phyloP scores from a whole-genome alignment of 2,329 filamentous ascomycete species.

The Trichoderma semiorbis region DNA sequence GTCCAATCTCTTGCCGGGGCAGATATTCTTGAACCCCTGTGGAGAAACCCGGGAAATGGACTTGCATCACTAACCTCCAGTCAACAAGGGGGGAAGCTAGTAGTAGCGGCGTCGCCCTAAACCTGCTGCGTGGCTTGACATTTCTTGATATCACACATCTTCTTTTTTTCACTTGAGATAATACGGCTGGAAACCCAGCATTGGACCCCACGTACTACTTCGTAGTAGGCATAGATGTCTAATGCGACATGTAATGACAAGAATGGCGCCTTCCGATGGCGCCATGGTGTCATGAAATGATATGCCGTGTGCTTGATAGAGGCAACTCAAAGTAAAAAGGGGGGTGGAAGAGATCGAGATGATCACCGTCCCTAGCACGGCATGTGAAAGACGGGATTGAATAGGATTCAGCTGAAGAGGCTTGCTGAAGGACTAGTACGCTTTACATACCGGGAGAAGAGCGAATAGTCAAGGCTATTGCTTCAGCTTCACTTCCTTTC shows the following conservation, averaged over 20 bases:
- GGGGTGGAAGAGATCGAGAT: background rate
- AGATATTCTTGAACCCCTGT: background rate
- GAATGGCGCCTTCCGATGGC: constrained; percentile 7
- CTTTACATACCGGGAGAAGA: background rate
- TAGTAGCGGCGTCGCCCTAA: background rate
- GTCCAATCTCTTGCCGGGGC: background rate
- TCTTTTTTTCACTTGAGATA: background rate
- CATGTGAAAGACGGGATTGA: background rate
- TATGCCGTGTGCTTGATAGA: background rate
- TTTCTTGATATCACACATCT: background rate
- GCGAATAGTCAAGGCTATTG: background rate
- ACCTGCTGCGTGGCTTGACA: background rate
- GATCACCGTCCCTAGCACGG: background rate
- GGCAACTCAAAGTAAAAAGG: background rate
- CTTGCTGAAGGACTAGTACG: background rate
- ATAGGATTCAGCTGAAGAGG: background rate
- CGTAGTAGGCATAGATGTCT: background rate
- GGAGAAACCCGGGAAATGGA: background rate
- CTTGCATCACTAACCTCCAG: background rate
- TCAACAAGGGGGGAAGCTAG: background rate
- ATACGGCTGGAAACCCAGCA: background rate
- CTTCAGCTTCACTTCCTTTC: background rate
- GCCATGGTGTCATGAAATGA: constrained; percentile 7
- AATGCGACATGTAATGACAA: background rate
- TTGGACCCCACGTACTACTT: background rate